Evolutionary conservation across 2,329 filamentous ascomycete species (phyloP).

Genomic region (Rugonectria rugulosa): DNA sequence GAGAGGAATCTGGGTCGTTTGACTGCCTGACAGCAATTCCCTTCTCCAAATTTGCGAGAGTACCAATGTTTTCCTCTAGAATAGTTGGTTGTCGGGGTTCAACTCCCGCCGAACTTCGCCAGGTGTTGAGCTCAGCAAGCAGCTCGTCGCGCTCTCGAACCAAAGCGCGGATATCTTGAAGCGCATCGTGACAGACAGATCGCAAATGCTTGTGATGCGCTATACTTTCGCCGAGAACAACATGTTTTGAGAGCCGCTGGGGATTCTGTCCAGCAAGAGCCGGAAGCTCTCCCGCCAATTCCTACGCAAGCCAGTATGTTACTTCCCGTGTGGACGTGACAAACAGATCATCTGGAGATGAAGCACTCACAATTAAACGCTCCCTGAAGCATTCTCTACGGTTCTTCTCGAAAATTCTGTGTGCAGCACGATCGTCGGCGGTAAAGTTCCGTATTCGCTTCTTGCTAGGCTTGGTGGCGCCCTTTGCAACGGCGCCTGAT

Average conservation of each 20-base stretch:
- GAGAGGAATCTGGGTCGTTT: too few relatives aligned
- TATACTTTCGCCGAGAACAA: conserved; percentile 48
- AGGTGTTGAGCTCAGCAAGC: conserved; percentile 39
- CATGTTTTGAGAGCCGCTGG: conserved; percentile 49
- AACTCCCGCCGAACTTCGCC: conserved; percentile 24
- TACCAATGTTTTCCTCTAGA: not conserved
- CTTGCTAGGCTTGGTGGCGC: conserved; percentile 30
- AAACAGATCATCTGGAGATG: too few relatives aligned
- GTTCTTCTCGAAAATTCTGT: conserved; percentile 50
- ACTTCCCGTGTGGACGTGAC: not conserved
- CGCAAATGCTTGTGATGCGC: conserved; percentile 39
- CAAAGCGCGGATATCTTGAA: conserved; percentile 28
- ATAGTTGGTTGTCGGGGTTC: not conserved
- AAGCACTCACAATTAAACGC: conserved; percentile 43
- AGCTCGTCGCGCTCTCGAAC: conserved; percentile 40
- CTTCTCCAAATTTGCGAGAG: not conserved
- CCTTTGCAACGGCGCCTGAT: not conserved
- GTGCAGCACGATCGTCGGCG: conserved; percentile 49
- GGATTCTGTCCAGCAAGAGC: conserved; percentile 43
- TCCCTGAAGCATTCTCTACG: conserved; percentile 52
- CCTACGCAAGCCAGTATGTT: conserved; percentile 32
- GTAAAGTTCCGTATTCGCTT: conserved; percentile 50
- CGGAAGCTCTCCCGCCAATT: conserved; percentile 46
- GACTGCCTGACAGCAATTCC: not conserved
- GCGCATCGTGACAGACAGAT: conserved; percentile 21